Base-by-base conservation (phyloP, 1,139 yeast species). In the Candida sp. region DNA sequence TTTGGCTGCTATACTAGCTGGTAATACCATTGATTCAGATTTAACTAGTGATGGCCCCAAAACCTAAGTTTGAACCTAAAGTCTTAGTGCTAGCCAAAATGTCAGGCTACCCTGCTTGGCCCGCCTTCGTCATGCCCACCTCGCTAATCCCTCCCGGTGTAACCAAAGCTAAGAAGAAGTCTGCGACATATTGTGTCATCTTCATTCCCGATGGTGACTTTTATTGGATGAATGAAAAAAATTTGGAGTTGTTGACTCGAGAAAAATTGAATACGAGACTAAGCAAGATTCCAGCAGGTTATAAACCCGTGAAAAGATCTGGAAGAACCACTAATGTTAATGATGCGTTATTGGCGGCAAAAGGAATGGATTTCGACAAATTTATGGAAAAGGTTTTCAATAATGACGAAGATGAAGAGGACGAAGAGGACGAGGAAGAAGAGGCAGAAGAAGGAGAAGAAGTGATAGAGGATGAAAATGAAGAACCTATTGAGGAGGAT, bases 101-200 rank as follows among this genome's bases (percentile, higher is more conserved):
- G 78, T 66, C 70, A 27, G 75, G 77, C 38, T 73, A 67, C 51
- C 74, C 77, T 1, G 73, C 75, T 27, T 73, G 79, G 79, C 79
- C 79, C 8, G 70, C 76, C 15, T 73, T 72, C 48, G 71, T 73
- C 46, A 70, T 72, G 70, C 79, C 79, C 1, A 50, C 56, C 9
- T 63, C 64, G 33, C 56, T 65, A 50, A 65, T 73, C 23, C 77
- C 79, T 5, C 55, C 60, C 5, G 60, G 63, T 22, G 73, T 73
- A n/a, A 49, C 63, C 50, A 58, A 58, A 43, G 73, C 63, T 21
- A 67, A 69, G 55, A 69, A 69, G 61, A 70, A 70, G 43, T 56
- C 64, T 23, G 66, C 73, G 21, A 64, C 65, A 32, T 61, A 57
- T 50, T 73, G 79, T 52, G 79, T 73, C 23, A 71, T 73, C 32